Evolutionary conservation across 2,329 filamentous ascomycete species (phyloP).

Genomic region (Scortechinia acanthostroma): DNA sequence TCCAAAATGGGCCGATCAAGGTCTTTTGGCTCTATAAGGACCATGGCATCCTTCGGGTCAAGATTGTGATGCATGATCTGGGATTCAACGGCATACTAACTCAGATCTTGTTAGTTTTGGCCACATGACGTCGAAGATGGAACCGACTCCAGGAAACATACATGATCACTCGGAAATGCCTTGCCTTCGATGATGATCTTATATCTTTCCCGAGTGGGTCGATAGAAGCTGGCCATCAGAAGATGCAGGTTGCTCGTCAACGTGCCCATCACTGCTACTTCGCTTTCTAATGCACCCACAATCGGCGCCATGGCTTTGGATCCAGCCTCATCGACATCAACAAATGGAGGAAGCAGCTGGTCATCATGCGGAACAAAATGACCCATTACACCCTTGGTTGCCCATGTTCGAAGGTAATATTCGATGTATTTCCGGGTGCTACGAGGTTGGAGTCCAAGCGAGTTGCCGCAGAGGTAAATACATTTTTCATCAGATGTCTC

Average conservation of each 20-base stretch:
- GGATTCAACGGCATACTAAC: conserved; percentile 73
- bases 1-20: not conserved
- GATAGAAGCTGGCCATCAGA: conserved; percentile 78
- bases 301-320: conserved; percentile 64
- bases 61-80: conserved; percentile 69
- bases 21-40: conserved; percentile 63
- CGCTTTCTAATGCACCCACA: conserved; percentile 65
- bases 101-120: too few relatives aligned
- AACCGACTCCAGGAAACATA: conserved; percentile 22
- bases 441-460: conserved; percentile 75
- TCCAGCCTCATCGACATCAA: conserved; percentile 72
- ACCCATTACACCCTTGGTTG: conserved; percentile 76
- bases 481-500: conserved; percentile 33
- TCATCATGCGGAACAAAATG: conserved; percentile 69
- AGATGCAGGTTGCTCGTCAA: conserved; percentile 77
- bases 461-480: conserved; percentile 86
- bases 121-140: not conserved
- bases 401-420: conserved; percentile 76
- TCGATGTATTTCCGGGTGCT: conserved; percentile 58
- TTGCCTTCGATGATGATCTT: conserved; percentile 87
- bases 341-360: conserved; percentile 65
- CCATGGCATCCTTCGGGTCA: conserved; percentile 60
- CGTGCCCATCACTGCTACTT: conserved; percentile 84
- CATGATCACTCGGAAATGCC: conserved; percentile 81
- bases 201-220: conserved; percentile 52